Evolutionary conservation across 2,329 filamentous ascomycete genomes (phyloP), one percentile per base, ranked within the genome.

Genomic region (Samsoniella hepiali): DNA sequence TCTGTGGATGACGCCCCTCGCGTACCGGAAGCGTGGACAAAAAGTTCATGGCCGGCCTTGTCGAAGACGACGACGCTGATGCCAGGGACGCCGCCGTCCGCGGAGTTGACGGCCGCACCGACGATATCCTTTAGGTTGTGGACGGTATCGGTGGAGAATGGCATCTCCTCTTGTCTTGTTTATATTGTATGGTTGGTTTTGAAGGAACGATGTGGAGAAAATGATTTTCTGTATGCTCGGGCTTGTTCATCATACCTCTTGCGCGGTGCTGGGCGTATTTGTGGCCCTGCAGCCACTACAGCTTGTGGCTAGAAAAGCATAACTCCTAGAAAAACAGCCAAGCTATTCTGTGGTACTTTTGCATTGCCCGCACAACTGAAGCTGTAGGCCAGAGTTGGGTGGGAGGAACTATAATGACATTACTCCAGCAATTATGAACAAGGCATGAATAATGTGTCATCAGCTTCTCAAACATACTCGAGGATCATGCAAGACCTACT

Each of bases 21-120:
- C 22, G 76, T 79, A 1, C 84, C 84, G 0, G 80, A 73, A 0
- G 82, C 74, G 67, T 85, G 76, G 2, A 76, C 74, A 66, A 83
- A 80, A 0, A 81, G 70, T 9, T 64, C 58, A 15, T 22, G 5
- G 44, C 63, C 63, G 15, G 53, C 10, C 36, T 54, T 51, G 44
- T 62, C 42, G 22, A 64, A 64, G 31, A 64, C 55, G 38, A 63
- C 55, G 22, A 47, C 62, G 15, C 47, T 63, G 38, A 58, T 54
- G 17, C 62, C 62, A 2, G 62, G 62, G 17, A 63, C 49, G 47
- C 47, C 45, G 17, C 45, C 55, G 9, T 38, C 9, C 3, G 40
- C 15, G 3, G 42, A 11, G 17, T 27, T 22, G 53, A 63, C 44
- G 17, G 53, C 60, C 6, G 17, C 53, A 6, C 7, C 8, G 5